Evolutionary conservation across 2,329 filamentous ascomycete genomes (phyloP).

Genomic region (Gaeumannomyces tritici): DNA sequence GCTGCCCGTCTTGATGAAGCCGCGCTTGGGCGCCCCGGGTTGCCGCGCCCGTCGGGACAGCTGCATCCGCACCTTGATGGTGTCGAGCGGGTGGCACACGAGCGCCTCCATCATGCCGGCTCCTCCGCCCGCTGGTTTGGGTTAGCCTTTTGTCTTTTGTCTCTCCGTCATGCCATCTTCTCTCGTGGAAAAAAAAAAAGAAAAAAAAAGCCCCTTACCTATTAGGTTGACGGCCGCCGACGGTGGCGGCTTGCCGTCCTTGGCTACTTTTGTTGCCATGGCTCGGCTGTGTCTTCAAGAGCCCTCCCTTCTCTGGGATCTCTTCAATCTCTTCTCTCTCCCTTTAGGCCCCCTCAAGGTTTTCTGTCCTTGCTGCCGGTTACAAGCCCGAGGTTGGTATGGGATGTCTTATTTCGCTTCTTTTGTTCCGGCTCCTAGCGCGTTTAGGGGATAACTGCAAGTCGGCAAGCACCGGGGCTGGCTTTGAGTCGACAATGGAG

Average conservation of each 20-base stretch:
- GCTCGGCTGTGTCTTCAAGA: neutral
- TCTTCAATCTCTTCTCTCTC: too few relatives aligned
- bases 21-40: conserved; percentile 76
- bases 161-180: too few relatives aligned
- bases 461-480: too few relatives aligned
- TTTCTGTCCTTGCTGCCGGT: neutral
- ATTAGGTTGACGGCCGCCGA: conserved; percentile 87
- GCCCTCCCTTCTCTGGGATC: too few relatives aligned
- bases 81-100: conserved; percentile 89
- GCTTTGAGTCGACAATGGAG: too few relatives aligned
- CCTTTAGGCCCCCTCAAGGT: too few relatives aligned
- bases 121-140: conserved; percentile 72
- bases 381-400: too few relatives aligned
- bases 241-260: conserved; percentile 58
- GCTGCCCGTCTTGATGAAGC: conserved; percentile 76
- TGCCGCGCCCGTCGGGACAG: conserved; percentile 76
- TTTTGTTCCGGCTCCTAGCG: too few relatives aligned
- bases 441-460: too few relatives aligned
- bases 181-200: too few relatives aligned
- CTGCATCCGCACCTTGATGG: conserved; percentile 99
- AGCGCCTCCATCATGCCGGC: conserved; percentile 99
- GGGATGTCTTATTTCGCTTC: too few relatives aligned
- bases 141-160: neutral
- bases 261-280: conserved; percentile 32
- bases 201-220: too few relatives aligned